Percentiles rank a stretch among this genome's conserved stretches.
phyloP scores from a whole-genome alignment of 2,329 filamentous ascomycete genomes.

The Trichoderma harzianum region DNA sequence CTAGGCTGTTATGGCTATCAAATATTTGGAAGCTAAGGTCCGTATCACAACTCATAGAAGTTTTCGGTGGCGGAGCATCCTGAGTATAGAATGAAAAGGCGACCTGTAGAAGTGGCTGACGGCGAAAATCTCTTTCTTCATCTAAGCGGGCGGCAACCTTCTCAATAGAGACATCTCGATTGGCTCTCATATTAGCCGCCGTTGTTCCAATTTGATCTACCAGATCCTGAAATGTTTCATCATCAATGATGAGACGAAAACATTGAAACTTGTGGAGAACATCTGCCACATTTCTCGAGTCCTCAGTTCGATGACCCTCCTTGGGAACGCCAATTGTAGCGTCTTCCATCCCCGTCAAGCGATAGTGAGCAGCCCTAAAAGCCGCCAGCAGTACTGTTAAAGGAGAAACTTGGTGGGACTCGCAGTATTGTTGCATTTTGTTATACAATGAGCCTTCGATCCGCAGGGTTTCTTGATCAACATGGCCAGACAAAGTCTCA shows the following conservation, averaged over 20 bases:
- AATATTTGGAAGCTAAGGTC: not conserved
- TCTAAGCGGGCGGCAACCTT: not conserved
- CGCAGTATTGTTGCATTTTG: not conserved
- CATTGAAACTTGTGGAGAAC: not conserved
- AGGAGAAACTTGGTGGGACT: not conserved
- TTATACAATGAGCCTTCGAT: not conserved
- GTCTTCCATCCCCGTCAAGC: not conserved
- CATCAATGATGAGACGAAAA: not conserved
- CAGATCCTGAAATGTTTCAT: not conserved
- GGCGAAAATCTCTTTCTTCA: not conserved
- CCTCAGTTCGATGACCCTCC: not conserved
- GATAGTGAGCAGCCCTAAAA: not conserved
- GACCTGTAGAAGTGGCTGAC: not conserved
- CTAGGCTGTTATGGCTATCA: not conserved
- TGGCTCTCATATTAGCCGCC: not conserved
- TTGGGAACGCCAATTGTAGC: not conserved
- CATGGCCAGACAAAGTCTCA: not conserved
- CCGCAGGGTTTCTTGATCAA: not conserved
- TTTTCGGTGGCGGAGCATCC: not conserved
- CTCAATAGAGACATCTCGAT: not conserved
- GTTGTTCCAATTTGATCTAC: not conserved
- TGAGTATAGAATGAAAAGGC: not conserved
- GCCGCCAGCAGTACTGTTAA: not conserved
- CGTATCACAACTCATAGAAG: not conserved
- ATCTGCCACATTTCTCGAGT: not conserved